A percentile compares a stretch with the other conserved stretches of the same genome.
Evolutionary conservation across 768 basidiomycete species (phyloP).

Genomic region (Russula earlei): DNA sequence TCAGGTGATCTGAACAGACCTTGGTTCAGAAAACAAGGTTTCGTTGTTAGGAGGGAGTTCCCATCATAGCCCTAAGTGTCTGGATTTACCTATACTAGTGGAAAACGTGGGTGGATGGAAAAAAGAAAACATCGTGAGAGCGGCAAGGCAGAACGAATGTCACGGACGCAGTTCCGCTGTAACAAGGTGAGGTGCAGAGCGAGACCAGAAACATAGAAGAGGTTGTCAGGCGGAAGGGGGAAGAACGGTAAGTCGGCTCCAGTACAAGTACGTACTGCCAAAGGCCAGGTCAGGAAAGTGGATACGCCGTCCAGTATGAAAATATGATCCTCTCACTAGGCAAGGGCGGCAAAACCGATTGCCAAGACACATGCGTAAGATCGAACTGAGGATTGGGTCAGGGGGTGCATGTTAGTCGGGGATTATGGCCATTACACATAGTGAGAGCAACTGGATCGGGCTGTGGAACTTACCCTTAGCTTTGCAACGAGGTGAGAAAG

Average conservation of each 20-base stretch:
- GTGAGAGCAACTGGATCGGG: neutral
- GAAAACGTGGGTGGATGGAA: neutral
- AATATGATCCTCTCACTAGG: neutral
- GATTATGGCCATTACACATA: neutral
- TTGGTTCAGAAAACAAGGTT: conserved; percentile 13
- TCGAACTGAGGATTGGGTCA: neutral
- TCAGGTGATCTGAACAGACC: conserved; percentile 6
- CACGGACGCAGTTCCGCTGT: neutral
- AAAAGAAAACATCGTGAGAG: neutral
- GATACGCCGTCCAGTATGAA: neutral
- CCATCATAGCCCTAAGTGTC: conserved; percentile 1
- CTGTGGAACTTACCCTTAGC: neutral
- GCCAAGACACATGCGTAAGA: conserved; percentile 4
- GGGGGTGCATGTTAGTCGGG: neutral
- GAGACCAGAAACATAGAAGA: neutral
- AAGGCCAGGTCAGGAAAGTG: conserved; percentile 2
- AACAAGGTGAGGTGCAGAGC: neutral
- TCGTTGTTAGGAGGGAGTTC: conserved; percentile 10
- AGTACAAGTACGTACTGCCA: neutral
- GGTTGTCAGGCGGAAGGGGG: neutral
- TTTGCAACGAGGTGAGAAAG: conserved; percentile 1
- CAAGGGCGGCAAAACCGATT: neutral
- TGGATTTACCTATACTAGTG: neutral
- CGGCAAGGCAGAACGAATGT: neutral
- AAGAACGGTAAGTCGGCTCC: conserved; percentile 1